Evolutionary conservation across 495 filamentous ascomycete species (phyloP).

Genomic region (Podospora australis): DNA sequence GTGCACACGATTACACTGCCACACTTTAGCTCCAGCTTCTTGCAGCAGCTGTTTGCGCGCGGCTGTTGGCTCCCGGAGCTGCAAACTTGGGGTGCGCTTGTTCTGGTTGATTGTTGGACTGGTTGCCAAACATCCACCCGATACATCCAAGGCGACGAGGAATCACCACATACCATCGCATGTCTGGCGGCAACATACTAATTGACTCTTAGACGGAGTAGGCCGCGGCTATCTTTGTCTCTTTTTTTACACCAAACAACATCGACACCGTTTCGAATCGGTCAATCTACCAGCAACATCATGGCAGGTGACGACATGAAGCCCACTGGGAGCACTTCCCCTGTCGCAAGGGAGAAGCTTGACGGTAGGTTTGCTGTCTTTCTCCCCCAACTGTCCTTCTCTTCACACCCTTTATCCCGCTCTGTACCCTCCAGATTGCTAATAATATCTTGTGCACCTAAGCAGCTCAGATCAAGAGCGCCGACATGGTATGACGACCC

Average conservation of each 20-base stretch:
- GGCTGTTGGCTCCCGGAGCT: too few relatives aligned
- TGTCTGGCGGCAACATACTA: not conserved
- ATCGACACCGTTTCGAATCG: not conserved
- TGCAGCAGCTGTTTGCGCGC: too few relatives aligned
- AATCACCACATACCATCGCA: too few relatives aligned
- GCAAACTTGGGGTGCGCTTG: too few relatives aligned
- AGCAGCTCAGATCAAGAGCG: conserved; percentile 89
- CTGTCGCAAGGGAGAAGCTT: conserved; percentile 33
- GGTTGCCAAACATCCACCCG: too few relatives aligned
- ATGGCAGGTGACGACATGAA: conserved; percentile 26
- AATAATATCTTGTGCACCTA: not conserved
- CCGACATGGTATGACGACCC: conserved; percentile 73
- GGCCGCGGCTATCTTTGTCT: not conserved
- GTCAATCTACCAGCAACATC: conserved; percentile 4
- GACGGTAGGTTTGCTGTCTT: conserved; percentile 22
- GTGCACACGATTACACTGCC: too few relatives aligned
- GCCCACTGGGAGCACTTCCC: conserved; percentile 18
- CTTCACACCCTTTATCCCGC: not conserved
- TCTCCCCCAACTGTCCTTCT: not conserved
- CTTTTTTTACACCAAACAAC: not conserved
- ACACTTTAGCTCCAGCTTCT: too few relatives aligned
- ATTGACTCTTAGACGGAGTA: not conserved
- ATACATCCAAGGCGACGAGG: too few relatives aligned
- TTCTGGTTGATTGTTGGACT: too few relatives aligned
- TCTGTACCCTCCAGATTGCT: conserved; percentile 4